Evolutionary conservation across 192 early-diverging fungal genomes (phyloP), one percentile per base, ranked within the genome.

Genomic region (Phlyctochytrium arcticum): DNA sequence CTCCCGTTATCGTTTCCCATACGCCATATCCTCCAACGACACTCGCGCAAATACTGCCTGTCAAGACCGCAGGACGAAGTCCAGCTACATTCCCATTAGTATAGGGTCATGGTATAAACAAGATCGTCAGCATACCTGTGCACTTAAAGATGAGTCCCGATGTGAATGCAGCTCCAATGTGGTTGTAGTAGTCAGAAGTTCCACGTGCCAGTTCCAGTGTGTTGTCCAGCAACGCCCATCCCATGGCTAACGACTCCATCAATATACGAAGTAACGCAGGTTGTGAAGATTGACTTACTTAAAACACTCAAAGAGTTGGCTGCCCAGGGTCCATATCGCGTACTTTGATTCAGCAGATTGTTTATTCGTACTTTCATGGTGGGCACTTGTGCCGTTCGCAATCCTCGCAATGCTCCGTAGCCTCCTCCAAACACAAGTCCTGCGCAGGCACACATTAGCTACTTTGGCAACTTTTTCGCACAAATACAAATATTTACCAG

Each of bases 141-240:
- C 70, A 80, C 53, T 83, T 82, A 73, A 83, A 85, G 19, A 85
- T 15, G 33, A 75, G 49, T 9, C 83, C 83, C 21, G 76, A 55
- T 19, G 75, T 58, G 67, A 85, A 85, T 15, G 81, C 83, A 15
- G 77, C 81, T 6, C 62, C 36, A 34, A 85, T 48, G 62, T 81
- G 80, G 67, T 85, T 85, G 65, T 44, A 71, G 53, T 76, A 83
- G 55, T 85, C 83, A 17, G 65, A 61, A n/a, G 62, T 37, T n/a
- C 61, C 69, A n/a, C 78, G 60, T 21, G 69, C 55, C 5, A 54
- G 48, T 29, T 48, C 63, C 27, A 80, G 56, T 9, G 55, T 37
- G 64, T 62, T 78, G 62, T 81, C 78, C 33, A 78, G 35, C 42
- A 75, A 21, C 6, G 79, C 76, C 73, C 75, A 81, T 31, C 66